phyloP scores from a whole-genome alignment of 2,329 filamentous ascomycete species.

The Sporothrix phasma region DNA sequence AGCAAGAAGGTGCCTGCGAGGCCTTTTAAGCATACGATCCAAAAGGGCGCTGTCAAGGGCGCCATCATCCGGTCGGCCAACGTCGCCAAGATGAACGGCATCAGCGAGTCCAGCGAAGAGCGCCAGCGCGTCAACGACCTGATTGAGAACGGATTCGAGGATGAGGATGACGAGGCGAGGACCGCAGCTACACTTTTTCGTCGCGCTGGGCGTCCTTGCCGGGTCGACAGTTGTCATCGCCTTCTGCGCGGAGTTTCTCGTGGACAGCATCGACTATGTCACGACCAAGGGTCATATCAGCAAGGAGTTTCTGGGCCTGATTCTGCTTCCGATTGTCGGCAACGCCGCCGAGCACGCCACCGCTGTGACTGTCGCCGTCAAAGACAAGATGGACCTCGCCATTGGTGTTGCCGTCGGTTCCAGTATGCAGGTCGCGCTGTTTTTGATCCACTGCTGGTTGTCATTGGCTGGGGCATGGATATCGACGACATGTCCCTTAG shows the following conservation, averaged over 20 bases:
- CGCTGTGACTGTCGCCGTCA: slow-evolving; percentile 67
- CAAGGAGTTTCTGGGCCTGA: slow-evolving; percentile 65
- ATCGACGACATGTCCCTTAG: slow-evolving; percentile 66
- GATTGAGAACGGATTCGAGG: slow-evolving; percentile 29
- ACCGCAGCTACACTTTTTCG: slow-evolving; percentile 63
- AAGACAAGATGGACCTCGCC: slow-evolving; percentile 78
- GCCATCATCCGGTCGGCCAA: slow-evolving; percentile 33
- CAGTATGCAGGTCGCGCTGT: slow-evolving; percentile 71
- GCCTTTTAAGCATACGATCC: slow-evolving; percentile 31
- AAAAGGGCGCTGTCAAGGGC: slow-evolving; percentile 29
- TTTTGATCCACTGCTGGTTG: slow-evolving; percentile 68
- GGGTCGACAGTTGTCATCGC: slow-evolving; percentile 71
- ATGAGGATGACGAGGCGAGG: slow-evolving; percentile 60
- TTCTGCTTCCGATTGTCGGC: slow-evolving; percentile 68
- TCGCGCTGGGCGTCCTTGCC: slow-evolving; percentile 61
- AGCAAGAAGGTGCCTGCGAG: slow-evolving; percentile 64
- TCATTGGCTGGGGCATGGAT: slow-evolving; percentile 68
- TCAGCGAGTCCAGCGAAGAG: slow-evolving; percentile 27
- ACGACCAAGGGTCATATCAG: slow-evolving; percentile 48
- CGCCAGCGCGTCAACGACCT: slow-evolving; percentile 12
- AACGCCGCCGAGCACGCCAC: slow-evolving; percentile 75
- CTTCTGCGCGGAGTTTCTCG: slow-evolving; percentile 67
- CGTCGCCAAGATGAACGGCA: slow-evolving; percentile 26
- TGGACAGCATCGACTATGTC: slow-evolving; percentile 59
- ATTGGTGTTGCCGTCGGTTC: slow-evolving; percentile 73